Percentiles rank a stretch among this genome's conserved stretches.
Conservation (phyloP, 2,329 filamentous ascomycete species). For the Simplicillium sp. region DNA sequence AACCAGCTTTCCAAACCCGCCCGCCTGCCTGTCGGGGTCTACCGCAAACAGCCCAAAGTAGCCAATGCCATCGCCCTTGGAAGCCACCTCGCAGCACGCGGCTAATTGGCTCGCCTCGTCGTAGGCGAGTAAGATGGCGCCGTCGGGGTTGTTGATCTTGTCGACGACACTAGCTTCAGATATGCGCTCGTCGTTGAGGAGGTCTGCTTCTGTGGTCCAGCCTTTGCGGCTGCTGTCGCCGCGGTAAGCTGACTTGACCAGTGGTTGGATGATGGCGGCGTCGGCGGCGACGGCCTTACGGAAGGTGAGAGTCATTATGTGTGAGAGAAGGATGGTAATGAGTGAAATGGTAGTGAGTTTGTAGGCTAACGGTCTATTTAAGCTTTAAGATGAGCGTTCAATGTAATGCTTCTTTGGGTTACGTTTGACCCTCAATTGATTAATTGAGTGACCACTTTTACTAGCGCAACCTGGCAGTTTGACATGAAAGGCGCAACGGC, state of each 20-base stretch:
- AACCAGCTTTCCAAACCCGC: conserved; percentile 31
- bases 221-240: conserved; percentile 28
- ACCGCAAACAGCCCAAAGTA: conserved; percentile 42
- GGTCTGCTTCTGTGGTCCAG: conserved; percentile 38
- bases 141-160: conserved; percentile 29
- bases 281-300: conserved; percentile 24
- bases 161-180: conserved; percentile 20
- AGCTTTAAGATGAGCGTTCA: no score
- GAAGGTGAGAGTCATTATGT: conserved; percentile 16
- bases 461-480: no score
- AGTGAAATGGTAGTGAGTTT: no score
- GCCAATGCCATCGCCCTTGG: conserved; percentile 15
- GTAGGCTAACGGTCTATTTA: no score
- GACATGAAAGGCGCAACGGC: no score
- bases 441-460: no score
- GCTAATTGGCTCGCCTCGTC: conserved; percentile 18
- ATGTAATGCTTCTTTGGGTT: no score
- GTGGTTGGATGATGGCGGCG: conserved; percentile 20
- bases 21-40: conserved; percentile 28
- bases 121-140: conserved; percentile 26
- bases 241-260: conserved; percentile 35
- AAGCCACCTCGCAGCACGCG: conserved; percentile 34
- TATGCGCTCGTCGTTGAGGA: conserved; percentile 33
- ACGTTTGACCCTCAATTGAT: no score
- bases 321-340: neutral